Percentiles rank a stretch among this genome's conserved stretches.
phyloP scores from a whole-genome alignment of 352 stramenopile species.

The Phytophthora tubulina region DNA sequence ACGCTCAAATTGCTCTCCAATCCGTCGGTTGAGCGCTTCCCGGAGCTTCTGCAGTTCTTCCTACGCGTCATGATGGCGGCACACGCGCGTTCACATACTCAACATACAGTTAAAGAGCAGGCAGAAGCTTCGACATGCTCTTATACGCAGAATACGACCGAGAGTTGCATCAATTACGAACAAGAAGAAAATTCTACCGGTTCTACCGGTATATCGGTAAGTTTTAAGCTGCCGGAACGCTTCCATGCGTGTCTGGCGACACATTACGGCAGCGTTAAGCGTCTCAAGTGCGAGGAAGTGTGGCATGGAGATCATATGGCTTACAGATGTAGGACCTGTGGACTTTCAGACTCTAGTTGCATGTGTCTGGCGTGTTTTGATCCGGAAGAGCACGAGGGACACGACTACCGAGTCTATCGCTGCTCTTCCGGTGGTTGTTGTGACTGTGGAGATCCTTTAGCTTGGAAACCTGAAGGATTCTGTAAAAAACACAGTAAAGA shows the following conservation, averaged over 20 bases:
- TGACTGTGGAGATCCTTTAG: constrained; percentile 83
- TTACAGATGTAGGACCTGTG: constrained; percentile 84
- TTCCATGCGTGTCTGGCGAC: constrained; percentile 62
- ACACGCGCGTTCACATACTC: constrained; percentile 45
- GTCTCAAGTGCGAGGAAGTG: constrained; percentile 87
- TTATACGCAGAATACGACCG: constrained; percentile 47
- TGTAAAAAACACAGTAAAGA: constrained; percentile 70
- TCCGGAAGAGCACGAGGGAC: constrained; percentile 77
- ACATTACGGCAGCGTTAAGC: constrained; percentile 73
- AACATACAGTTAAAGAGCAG: constrained; percentile 5
- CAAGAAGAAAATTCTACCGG: constrained; percentile 36
- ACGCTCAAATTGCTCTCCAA: constrained; percentile 41
- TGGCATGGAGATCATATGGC: constrained; percentile 91
- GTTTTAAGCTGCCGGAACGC: constrained; percentile 44
- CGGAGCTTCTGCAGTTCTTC: constrained; percentile 71
- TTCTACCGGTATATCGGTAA: constrained; percentile 18
- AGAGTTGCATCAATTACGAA: constrained; percentile 48
- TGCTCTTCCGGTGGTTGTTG: constrained; percentile 86
- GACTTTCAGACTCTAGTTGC: constrained; percentile 87
- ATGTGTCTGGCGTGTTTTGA: constrained; percentile 89
- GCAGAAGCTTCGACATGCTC: constrained; percentile 8
- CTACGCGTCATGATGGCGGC: constrained; percentile 67
- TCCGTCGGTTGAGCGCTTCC: constrained; percentile 42
- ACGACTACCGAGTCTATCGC: constrained; percentile 86
- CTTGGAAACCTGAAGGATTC: constrained; percentile 82